These are phyloP conservation scores for Fonsecaea pedrosoi DNA, from an alignment of 2,329 filamentous ascomycete genomes.

Conservation along the genomic window DNA sequence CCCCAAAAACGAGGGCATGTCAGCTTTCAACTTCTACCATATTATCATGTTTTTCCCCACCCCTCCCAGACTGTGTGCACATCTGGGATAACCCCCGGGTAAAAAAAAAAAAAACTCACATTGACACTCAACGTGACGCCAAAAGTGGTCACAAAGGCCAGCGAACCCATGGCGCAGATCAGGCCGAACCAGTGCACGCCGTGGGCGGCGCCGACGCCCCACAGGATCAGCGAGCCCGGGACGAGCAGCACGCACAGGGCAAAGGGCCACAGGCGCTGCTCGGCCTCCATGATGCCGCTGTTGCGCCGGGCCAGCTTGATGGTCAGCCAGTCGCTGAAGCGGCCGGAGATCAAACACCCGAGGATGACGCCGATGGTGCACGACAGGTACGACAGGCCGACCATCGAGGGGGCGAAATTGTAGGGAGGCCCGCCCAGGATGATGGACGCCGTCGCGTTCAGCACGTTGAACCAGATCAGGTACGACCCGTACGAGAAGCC, in stretches of 20 bases:
- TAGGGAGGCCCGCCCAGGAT: conserved; percentile 48
- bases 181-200: conserved; percentile 58
- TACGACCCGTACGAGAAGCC: conserved; percentile 50
- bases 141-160: conserved; percentile 53
- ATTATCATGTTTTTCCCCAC: no score
- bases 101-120: not conserved
- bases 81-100: no score
- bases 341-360: conserved; percentile 35
- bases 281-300: conserved; percentile 42
- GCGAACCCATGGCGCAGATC: conserved; percentile 57
- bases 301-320: conserved; percentile 38
- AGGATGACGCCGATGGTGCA: conserved; percentile 35
- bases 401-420: conserved; percentile 48
- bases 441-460: conserved; percentile 51
- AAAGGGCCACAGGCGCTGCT: conserved; percentile 42
- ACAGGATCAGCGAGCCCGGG: conserved; percentile 55
- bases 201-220: conserved; percentile 60
- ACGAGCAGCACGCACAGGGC: conserved; percentile 50
- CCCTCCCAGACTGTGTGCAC: no score
- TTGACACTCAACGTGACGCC: conserved; percentile 54
- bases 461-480: conserved; percentile 52
- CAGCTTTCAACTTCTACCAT: no score
- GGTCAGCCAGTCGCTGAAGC: conserved; percentile 40
- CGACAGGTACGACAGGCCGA: conserved; percentile 50
- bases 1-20: no score